These are phyloP conservation scores for Theileria orientalis DNA, from an alignment of 169 alveolate genomes.

Conservation along the genomic window DNA sequence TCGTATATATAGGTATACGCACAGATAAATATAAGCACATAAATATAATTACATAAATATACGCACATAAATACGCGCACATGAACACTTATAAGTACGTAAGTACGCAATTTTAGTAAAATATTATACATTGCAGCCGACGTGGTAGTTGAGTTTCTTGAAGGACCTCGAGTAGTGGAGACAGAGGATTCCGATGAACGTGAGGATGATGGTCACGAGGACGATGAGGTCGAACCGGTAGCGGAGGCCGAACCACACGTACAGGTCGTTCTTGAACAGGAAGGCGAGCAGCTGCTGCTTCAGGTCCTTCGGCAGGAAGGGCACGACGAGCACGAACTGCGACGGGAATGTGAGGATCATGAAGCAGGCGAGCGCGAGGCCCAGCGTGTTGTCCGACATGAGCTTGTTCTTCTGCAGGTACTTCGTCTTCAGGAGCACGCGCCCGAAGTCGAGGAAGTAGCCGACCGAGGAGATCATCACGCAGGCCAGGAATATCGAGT, in stretches of 20 bases:
- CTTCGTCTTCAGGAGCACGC: slow-evolving; percentile 39
- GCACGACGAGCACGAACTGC: slow-evolving; percentile 54
- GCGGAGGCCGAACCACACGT: slow-evolving; percentile 51
- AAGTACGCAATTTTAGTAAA: not conserved
- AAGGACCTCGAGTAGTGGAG: slow-evolving; percentile 34
- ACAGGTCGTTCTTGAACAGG: slow-evolving; percentile 23
- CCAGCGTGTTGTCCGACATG: slow-evolving; percentile 45
- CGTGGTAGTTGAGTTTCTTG: slow-evolving; percentile 12
- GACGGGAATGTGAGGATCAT: slow-evolving; percentile 44
- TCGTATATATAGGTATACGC: not conserved
- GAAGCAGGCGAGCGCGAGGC: slow-evolving; percentile 51
- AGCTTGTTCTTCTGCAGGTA: slow-evolving; percentile 39
- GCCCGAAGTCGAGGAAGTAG: slow-evolving; percentile 55
- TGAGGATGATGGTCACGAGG: slow-evolving; percentile 15
- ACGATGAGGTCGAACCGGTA: slow-evolving; percentile 45
- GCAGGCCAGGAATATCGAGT: slow-evolving; percentile 26
- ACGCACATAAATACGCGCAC: not conserved
- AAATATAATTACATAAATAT: not conserved
- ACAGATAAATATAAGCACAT: not conserved
- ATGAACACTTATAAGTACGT: not conserved
- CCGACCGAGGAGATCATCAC: slow-evolving; percentile 37
- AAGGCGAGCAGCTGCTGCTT: slow-evolving; percentile 9
- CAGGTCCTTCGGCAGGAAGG: slow-evolving; percentile 36
- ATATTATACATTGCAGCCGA: slow-evolving; percentile 12
- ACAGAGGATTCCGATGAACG: slow-evolving; percentile 27